Evolutionary conservation across 2,329 filamentous ascomycete genomes (phyloP), one percentile per base, ranked within the genome.

Genomic region (Chrysosporium queenslandicum): DNA sequence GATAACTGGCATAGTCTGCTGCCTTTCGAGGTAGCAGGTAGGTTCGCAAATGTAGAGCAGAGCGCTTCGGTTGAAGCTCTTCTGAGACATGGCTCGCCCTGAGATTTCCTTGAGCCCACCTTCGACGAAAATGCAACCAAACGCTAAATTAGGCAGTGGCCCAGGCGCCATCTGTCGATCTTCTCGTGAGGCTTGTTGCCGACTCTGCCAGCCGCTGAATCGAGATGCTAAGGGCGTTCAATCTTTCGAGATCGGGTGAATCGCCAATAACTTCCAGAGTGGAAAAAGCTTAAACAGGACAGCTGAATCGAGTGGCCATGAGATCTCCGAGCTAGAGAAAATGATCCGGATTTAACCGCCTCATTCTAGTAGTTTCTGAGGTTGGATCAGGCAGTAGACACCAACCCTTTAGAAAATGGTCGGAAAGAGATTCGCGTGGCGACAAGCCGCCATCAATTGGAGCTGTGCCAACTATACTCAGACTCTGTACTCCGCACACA

Each of bases 111-210:
- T 25, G 21, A 46, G 16, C 30, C 32, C 14, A 21, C 18, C 9
- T n/a, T 46, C 21, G 7, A 39, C 20, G 12, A 47, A 25, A 39
- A 9, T n/a, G 23, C n/a, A 21, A 34, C 20, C 20, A n/a, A 2
- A 50, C n/a, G 32, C 32, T 25, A 39, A 41, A 20, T 49, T 32
- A 42, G 47, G 9, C n/a, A 3, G 18, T 51, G 37, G 39, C 16
- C 21, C 49, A 45, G 49, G 30, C 49, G 49, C 41, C 39, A 30
- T 14, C 27, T 51, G 49, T 51, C 49, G 49, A 51, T 51, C 49
- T 34, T 29, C 8, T 21, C 2, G 16, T 37, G 9, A n/a, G 2
- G 29, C 27, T 14, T 43, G 30, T 27, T 12, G 2, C 4, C 32
- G n/a, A 20, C 23, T 14, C 27, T 20, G 4, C 8, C 27, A 34